Base-by-base conservation (phyloP, 192 early-diverging fungal species). In the Rhizophagus clarus region DNA sequence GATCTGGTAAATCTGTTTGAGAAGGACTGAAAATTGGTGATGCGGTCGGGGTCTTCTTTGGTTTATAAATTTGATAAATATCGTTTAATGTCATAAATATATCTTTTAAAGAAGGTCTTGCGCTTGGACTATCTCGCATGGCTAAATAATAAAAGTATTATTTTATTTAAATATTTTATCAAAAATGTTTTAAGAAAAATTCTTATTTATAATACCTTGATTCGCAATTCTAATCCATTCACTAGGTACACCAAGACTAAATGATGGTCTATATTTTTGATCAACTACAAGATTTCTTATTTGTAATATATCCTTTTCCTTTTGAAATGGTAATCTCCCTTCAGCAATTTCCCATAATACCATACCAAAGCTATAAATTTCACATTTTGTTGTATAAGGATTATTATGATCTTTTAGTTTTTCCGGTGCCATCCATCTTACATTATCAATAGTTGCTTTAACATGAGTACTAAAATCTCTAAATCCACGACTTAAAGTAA, bases 301-400 rank as follows among this genome's bases (percentile, higher is more conserved):
- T 74, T 32, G 14, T 28, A 74, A 4, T 61, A 74, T 74, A 60
- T 74, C 73, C 12, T 56, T 61, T 60, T 60, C 73, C 3, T 32
- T 61, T 12, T 49, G 31, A 37, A 40, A 63, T n/a, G 75, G 75
- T 26, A 76, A 20, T 31, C 42, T 61, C 47, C 61, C 60, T 62
- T 76, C 75, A 24, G 75, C 61, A 42, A 76, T 76, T 42, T 76
- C 75, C 75, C 75, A 76, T 9, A 76, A 42, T 24, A 76, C 10
- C 61, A 76, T 63, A 26, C 75, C 75, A 64, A 76, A 76, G 64
- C 75, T 64, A 64, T 64, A 64, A 64, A 64, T 64, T 64, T 64
- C 63, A 64, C 63, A 64, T 64, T 64, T 64, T 10, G 63, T 9
- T 3, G 63, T 64, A 26, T 64, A 64, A 64, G 2, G 63, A 64